A percentile compares a stretch with the other conserved stretches of the same genome.
Evolutionary conservation across 176 grass and related monocot species (phyloP).

Genomic region (Avena eriantha): DNA sequence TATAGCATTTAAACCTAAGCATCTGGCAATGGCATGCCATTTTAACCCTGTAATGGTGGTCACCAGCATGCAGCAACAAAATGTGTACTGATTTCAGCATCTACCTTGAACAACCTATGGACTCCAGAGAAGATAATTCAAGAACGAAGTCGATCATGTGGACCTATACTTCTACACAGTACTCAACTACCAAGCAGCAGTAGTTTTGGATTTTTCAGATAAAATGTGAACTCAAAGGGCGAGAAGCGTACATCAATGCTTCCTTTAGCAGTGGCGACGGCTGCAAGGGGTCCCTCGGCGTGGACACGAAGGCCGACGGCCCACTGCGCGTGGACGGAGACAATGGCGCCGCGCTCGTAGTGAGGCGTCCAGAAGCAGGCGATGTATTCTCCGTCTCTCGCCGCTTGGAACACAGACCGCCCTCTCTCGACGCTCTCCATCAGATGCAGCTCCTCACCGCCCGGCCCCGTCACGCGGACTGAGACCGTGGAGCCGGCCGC

Average conservation of each 20-base stretch:
- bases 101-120: not conserved
- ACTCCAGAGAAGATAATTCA: not conserved
- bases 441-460: constrained; percentile 45
- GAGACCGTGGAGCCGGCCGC: constrained; percentile 36
- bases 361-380: constrained; percentile 57
- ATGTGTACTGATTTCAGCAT: not conserved
- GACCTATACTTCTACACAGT: not conserved
- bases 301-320: constrained; percentile 22
- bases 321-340: constrained; percentile 65
- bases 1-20: not conserved
- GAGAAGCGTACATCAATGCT: constrained; percentile 34
- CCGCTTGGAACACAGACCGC: constrained; percentile 51
- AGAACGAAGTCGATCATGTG: not conserved
- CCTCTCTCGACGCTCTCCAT: constrained; percentile 49
- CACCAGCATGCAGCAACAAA: not conserved
- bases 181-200: not conserved
- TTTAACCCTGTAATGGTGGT: not conserved
- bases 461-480: constrained; percentile 50
- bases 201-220: not conserved
- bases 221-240: not conserved
- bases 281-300: not conserved
- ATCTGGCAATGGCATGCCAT: not conserved
- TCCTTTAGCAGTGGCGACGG: constrained; percentile 33
- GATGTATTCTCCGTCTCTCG: constrained; percentile 33
- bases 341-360: constrained; percentile 42